phyloP scores from a whole-genome alignment of 805 yeast species.

The Nakazawaea wickerhamii region DNA sequence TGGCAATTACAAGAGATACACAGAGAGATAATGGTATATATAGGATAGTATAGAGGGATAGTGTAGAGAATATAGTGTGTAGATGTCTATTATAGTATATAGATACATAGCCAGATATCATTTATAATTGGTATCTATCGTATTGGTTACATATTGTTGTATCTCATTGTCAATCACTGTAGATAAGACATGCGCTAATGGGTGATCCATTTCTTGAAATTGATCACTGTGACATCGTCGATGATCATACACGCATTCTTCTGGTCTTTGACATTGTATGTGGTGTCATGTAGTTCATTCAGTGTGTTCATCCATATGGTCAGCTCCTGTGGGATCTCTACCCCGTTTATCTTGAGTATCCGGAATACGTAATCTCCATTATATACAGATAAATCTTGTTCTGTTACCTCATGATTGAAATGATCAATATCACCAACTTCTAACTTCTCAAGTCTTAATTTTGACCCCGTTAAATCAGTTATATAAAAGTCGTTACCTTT shows the following conservation, averaged over 20 bases:
- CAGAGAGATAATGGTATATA: too few species aligned
- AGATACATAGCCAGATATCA: too few species aligned
- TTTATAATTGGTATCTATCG: too few species aligned
- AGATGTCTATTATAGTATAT: too few species aligned
- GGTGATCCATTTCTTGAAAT: conserved; percentile 18
- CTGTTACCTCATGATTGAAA: not conserved
- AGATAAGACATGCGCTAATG: too few species aligned
- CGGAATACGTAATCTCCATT: conserved; percentile 15
- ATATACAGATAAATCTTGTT: not conserved
- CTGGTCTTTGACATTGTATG: conserved; percentile 7
- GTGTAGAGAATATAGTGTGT: too few species aligned
- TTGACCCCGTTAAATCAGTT: conserved; percentile 34
- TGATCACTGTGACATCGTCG: conserved; percentile 18
- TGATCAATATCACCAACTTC: conserved; percentile 34
- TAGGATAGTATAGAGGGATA: too few species aligned
- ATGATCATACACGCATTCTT: conserved; percentile 17
- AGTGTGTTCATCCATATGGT: conserved; percentile 21
- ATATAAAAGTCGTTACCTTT: conserved; percentile 41
- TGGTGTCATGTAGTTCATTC: not conserved
- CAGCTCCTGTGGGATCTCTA: conserved; percentile 14
- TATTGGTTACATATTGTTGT: too few species aligned
- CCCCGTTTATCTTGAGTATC: conserved; percentile 23
- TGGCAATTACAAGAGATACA: too few species aligned
- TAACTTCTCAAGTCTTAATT: conserved; percentile 43
- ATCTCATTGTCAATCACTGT: too few species aligned